Conservation (phyloP, 805 yeast species). For the Saccharomycopsis javanensis region DNA sequence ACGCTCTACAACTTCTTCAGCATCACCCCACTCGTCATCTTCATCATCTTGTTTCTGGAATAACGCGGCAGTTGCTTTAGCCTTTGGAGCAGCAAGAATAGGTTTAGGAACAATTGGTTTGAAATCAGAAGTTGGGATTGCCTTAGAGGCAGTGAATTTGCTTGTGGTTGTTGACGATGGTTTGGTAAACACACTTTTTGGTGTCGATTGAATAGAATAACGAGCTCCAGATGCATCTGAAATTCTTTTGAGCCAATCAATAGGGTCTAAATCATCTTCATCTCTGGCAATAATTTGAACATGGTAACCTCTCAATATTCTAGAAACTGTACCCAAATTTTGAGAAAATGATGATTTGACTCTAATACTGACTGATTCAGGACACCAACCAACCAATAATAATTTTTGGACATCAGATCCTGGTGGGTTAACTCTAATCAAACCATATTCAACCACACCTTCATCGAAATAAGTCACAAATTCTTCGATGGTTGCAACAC, state of each 20-base stretch:
- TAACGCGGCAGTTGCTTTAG: conserved; percentile 13
- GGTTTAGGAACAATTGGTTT: conserved; percentile 27
- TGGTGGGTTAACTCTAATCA: conserved; percentile 78
- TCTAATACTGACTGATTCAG: conserved; percentile 84
- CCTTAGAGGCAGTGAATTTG: conserved; percentile 30
- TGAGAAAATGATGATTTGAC: conserved; percentile 66
- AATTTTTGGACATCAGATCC: conserved; percentile 86
- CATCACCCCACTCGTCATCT: conserved; percentile 38
- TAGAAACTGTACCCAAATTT: conserved; percentile 68
- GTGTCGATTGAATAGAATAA: conserved; percentile 52
- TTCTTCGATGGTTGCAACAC: conserved; percentile 61
- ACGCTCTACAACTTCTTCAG: conserved; percentile 36
- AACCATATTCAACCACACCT: conserved; percentile 72
- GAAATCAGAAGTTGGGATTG: conserved; percentile 28
- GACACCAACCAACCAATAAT: conserved; percentile 90
- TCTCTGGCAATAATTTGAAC: conserved; percentile 97
- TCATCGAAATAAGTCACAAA: conserved; percentile 78
- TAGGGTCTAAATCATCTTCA: conserved; percentile 75
- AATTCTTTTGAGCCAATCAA: conserved; percentile 63
- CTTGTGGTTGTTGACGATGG: conserved; percentile 19
- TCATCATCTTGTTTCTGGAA: conserved; percentile 18
- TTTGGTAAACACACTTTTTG: conserved; percentile 5
- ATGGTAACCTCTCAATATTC: conserved; percentile 72
- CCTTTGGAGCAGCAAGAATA: conserved; percentile 21
- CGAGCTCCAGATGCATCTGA: conserved; percentile 94